Conservation (phyloP, 2,329 filamentous ascomycete species). For the Trichophyton verrucosum region DNA sequence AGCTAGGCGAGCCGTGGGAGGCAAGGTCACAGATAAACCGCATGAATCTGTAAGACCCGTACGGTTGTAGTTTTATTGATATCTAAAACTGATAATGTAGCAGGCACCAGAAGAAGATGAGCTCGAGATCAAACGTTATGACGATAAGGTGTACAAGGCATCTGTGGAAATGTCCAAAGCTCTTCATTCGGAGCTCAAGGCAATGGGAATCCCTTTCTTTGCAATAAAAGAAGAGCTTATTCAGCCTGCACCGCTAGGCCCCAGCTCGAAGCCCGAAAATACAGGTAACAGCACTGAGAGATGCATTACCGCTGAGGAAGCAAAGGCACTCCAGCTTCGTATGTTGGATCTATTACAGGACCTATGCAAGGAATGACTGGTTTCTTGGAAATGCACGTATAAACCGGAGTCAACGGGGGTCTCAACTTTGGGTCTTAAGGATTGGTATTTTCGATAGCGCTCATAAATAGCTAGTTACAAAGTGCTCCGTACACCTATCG, state of each 20-base stretch:
- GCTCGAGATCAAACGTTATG: slow-evolving; percentile 46
- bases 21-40: slow-evolving; percentile 21
- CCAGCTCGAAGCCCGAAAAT: background rate
- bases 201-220: slow-evolving; percentile 50
- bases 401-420: background rate
- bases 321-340: slow-evolving; percentile 34
- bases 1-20: slow-evolving; percentile 35
- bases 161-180: slow-evolving; percentile 47
- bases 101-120: slow-evolving; percentile 38
- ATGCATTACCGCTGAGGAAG: slow-evolving; percentile 30
- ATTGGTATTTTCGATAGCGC: background rate
- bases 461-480: background rate
- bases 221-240: slow-evolving; percentile 38
- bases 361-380: slow-evolving; percentile 30
- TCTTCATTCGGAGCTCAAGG: slow-evolving; percentile 44
- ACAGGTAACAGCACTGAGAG: slow-evolving; percentile 11
- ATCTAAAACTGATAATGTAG: background rate
- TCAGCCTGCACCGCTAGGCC: background rate
- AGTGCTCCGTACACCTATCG: background rate
- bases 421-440: background rate
- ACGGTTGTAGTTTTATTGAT: background rate
- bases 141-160: slow-evolving; percentile 51
- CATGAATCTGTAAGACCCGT: background rate
- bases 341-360: slow-evolving; percentile 42
- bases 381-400: background rate